Evolutionary conservation across 2,329 filamentous ascomycete genomes (phyloP), one percentile per base, ranked within the genome.

Genomic region (Aspergillus aculeatus): DNA sequence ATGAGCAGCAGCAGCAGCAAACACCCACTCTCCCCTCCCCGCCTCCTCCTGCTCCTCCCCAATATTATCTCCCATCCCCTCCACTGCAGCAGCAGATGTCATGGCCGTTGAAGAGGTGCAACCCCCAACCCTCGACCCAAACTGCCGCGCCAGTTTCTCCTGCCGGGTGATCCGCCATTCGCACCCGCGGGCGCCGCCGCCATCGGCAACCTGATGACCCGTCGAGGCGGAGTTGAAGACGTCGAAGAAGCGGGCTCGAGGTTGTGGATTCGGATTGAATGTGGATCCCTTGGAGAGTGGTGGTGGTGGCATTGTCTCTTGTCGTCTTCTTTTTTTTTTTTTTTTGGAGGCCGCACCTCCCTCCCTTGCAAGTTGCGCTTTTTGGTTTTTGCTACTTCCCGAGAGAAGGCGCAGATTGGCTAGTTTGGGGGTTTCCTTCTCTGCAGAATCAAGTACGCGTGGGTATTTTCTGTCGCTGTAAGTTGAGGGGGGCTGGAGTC

Each of bases 171-270:
- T 81, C 24, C 90, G 86, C 91, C 92, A 96, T 70, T 85, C 83
- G 64, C 79, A 86, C 66, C 81, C 83, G 24, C 84, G 83, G 2
- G 85, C 84, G 1, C 38, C 38, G 12, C 89, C 81, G 12, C 89
- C 81, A 3, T 94, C 89, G 47, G 90, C 86, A 47, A 86, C 83
- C 75, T 96, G 92, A 73, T 96, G 91, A 50, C 91, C 91, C 0
- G 89, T 88, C 5, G 88, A 86, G 12, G 86, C 85, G 14, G 87
- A 88, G 76, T 92, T 92, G 72, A 76, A 80, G 38, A 74, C 70
- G 52, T 80, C 78, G 62, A 79, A 78, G 64, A 68, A 61, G 44
- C 62, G 64, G 66, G 58, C 48, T 21, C 23, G 14, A 6, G 35
- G 55, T 24, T 53, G 56, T 16, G 47, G 29, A 32, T 54, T 54